Evolutionary conservation across 148 eudicot genomes (phyloP).

Genomic region (Camellia lanceoleosa): DNA sequence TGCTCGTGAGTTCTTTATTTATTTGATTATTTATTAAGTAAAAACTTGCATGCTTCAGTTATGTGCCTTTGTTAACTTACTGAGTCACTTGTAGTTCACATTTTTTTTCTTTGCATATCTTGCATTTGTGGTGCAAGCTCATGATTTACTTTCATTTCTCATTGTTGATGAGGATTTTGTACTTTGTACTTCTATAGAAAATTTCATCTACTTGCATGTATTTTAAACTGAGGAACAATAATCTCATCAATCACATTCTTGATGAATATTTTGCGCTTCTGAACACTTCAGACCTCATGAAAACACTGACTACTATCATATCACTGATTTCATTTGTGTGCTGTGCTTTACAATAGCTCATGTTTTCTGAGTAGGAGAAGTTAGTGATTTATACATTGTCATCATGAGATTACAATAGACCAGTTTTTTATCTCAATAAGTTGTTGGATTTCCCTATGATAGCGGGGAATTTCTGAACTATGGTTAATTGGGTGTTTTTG

Average conservation of each 20-base stretch:
- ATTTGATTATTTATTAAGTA: background rate
- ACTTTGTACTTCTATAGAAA: background rate
- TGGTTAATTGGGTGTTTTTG: background rate
- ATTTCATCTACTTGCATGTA: background rate
- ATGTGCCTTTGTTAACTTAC: background rate
- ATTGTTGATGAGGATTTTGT: background rate
- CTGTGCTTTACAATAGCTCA: background rate
- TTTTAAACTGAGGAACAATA: background rate
- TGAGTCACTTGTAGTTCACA: background rate
- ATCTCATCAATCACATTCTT: no score
- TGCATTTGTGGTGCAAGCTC: slow-evolving; percentile 1
- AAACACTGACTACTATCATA: background rate
- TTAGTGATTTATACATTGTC: background rate
- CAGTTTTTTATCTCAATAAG: background rate
- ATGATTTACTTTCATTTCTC: background rate
- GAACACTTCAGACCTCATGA: background rate
- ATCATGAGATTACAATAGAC: background rate
- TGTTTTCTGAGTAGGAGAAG: background rate
- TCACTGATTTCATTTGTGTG: background rate
- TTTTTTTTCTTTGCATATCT: slow-evolving; percentile 5
- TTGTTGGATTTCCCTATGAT: background rate
- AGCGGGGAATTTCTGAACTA: background rate
- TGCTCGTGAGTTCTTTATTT: slow-evolving; percentile 56
- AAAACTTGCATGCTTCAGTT: background rate
- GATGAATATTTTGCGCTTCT: background rate